These are phyloP conservation scores for Hyaloscypha bicolor DNA, from an alignment of 495 filamentous ascomycete genomes.

Conservation along the genomic window DNA sequence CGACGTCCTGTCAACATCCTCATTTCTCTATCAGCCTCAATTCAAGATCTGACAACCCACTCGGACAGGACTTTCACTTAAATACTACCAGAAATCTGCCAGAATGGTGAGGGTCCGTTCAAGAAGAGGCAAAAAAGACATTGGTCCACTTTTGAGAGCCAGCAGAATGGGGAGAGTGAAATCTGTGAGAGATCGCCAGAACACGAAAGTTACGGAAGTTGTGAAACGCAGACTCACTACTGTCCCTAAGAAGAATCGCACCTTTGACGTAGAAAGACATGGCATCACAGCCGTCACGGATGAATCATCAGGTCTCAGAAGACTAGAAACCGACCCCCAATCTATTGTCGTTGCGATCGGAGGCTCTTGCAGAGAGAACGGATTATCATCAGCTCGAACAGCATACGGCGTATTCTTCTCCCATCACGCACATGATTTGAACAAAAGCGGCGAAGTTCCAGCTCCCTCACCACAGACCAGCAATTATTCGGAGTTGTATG, in stretches of 20 bases:
- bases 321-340: constrained; percentile 6
- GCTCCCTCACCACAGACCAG: constrained; percentile 34
- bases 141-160: background rate
- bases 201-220: background rate
- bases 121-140: background rate
- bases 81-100: background rate
- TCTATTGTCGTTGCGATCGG: constrained; percentile 26
- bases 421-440: background rate
- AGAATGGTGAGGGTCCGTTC: background rate
- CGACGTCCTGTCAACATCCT: background rate
- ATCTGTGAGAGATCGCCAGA: background rate
- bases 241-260: background rate
- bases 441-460: constrained; percentile 12
- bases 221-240: background rate
- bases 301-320: constrained; percentile 4
- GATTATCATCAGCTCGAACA: constrained; percentile 38
- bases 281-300: constrained; percentile 2
- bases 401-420: constrained; percentile 30
- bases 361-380: constrained; percentile 41
- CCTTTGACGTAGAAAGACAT: background rate
- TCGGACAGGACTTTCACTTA: background rate
- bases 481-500: constrained; percentile 41
- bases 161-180: background rate
- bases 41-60: background rate
- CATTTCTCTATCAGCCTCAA: background rate